These are phyloP conservation scores for Colletotrichum kahawae DNA, from an alignment of 2,329 filamentous ascomycete species.

Conservation along the genomic window DNA sequence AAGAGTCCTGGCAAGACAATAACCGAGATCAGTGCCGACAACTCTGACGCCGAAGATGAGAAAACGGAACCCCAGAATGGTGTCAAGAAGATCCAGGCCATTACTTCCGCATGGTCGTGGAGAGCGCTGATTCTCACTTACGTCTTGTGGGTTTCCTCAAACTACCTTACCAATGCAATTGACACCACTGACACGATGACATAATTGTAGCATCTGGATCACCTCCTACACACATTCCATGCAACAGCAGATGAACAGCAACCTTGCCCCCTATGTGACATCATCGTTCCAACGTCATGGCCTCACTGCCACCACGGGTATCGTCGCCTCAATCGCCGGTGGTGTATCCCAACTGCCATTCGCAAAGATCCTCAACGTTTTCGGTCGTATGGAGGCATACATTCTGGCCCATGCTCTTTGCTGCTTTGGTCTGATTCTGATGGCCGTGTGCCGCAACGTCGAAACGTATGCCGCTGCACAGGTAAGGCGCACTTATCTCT, in stretches of 20 bases:
- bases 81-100: slow-evolving; percentile 19
- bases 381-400: slow-evolving; percentile 41
- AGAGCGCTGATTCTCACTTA: slow-evolving; percentile 42
- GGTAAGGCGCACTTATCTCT: background rate
- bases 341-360: slow-evolving; percentile 34
- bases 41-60: background rate
- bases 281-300: slow-evolving; percentile 49
- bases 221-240: slow-evolving; percentile 48
- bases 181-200: background rate
- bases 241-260: slow-evolving; percentile 39
- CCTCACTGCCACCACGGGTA: slow-evolving; percentile 48
- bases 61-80: slow-evolving; percentile 1
- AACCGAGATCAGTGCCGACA: background rate
- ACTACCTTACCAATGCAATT: rapidly evolving
- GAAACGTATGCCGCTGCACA: slow-evolving; percentile 47
- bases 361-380: slow-evolving; percentile 45
- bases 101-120: slow-evolving; percentile 42
- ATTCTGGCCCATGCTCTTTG: slow-evolving; percentile 38
- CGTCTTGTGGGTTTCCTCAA: slow-evolving; percentile 34
- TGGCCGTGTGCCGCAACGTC: slow-evolving; percentile 58
- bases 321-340: slow-evolving; percentile 42
- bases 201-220: slow-evolving; percentile 41
- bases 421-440: slow-evolving; percentile 51
- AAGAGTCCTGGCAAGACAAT: background rate
- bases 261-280: slow-evolving; percentile 36